Base-by-base conservation (phyloP, 257 asterid genomes). In the Lantana camara region DNA sequence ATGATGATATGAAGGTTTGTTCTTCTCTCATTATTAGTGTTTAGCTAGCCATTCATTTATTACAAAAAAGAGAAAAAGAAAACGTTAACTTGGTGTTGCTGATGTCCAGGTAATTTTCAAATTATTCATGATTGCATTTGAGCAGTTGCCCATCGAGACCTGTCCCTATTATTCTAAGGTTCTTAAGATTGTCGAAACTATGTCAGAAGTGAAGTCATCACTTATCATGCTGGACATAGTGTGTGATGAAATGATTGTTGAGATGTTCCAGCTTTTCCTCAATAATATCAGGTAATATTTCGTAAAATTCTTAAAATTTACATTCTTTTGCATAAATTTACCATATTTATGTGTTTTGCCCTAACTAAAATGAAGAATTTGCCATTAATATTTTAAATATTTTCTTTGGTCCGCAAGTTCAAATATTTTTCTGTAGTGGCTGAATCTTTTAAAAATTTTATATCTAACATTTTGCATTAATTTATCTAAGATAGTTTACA, bases 241-340 rank as follows among this genome's bases (percentile, higher is more conserved):
- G 35, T 29, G 56, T 9, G 78, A 76, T 7, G 68, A 13, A 3
- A 44, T 75, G 65, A 59, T 77, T 57, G 66, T 67, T 30, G 73
- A 81, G 70, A 77, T 83, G 83, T 81, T 86, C 68, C 73, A 47
- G 56, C 51, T 73, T 57, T 77, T 83, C 44, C 81, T 79, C 11
- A 66, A 50, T 67, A 68, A 30, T 66, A 77, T 77, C 60, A 72
- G 77, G 95, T 86, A 79, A 70, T 27, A 27, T 2, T 2, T 27
- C 32, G 4, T 27, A 2, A 27, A 27, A 27, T 27, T 27, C 32
- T 27, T 27, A 27, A 27, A 27, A 27, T 5, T 5, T 2, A 27
- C 2, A 27, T 27, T 27, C 32, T 27, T 27, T 2, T 27, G 32
- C 32, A 27, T 27, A 27, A 2, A 5, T 27, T 27, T 27, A 27